phyloP scores from a whole-genome alignment of 768 basidiomycete species.

The Lactarius trivialis region DNA sequence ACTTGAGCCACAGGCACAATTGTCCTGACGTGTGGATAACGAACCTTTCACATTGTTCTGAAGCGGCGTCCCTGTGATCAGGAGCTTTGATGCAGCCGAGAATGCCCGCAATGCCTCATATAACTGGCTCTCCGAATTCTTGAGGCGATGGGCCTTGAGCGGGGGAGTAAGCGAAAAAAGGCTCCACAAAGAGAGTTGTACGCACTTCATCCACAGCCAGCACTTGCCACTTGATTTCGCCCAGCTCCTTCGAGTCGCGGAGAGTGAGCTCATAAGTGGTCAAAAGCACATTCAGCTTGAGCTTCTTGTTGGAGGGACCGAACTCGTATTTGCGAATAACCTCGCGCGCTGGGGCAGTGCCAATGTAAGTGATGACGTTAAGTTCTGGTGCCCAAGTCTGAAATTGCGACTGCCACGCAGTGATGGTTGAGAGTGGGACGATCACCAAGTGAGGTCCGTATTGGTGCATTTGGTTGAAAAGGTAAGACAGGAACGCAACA shows the following conservation, averaged over 20 bases:
- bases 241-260: slow-evolving; percentile 82
- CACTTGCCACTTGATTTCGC: slow-evolving; percentile 95
- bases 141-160: slow-evolving; percentile 84
- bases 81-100: slow-evolving; percentile 82
- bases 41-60: slow-evolving; percentile 98
- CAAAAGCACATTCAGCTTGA: slow-evolving; percentile 95
- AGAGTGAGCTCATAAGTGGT: slow-evolving; percentile 96
- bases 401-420: slow-evolving; percentile 97
- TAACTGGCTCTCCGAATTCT: slow-evolving; percentile 95
- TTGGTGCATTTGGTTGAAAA: slow-evolving; percentile 87
- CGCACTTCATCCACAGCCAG: slow-evolving; percentile 90
- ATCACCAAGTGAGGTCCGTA: slow-evolving; percentile 97
- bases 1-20: slow-evolving; percentile 14
- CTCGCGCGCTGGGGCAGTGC: slow-evolving; percentile 78
- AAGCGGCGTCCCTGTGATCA: slow-evolving; percentile 96
- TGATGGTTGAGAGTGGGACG: slow-evolving; percentile 95
- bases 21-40: slow-evolving; percentile 18
- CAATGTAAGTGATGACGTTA: slow-evolving; percentile 96
- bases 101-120: slow-evolving; percentile 92
- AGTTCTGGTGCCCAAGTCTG: slow-evolving; percentile 91
- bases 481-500: slow-evolving; percentile 88
- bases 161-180: not conserved
- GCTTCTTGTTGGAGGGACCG: slow-evolving; percentile 75
- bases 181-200: not conserved
- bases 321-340: slow-evolving; percentile 93